Conservation (phyloP, 345 rosid genomes). For the Draba incana region DNA sequence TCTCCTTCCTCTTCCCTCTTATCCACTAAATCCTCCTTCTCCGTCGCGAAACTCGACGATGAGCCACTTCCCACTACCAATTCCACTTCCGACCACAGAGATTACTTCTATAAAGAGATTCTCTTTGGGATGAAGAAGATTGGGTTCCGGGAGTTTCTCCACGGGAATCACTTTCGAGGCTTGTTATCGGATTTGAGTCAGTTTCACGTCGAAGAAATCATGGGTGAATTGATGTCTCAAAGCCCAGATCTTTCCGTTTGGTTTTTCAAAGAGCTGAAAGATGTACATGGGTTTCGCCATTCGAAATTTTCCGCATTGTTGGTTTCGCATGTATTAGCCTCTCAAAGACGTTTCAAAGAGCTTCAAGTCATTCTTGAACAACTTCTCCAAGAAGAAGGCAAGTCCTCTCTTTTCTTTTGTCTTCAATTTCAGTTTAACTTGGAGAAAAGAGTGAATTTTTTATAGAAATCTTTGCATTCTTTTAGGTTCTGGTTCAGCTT, state of each 20-base stretch:
- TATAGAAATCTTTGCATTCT: constrained; percentile 40
- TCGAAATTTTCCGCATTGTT: constrained; percentile 53
- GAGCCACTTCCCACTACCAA: constrained; percentile 17
- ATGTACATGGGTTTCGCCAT: constrained; percentile 58
- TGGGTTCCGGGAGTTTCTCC: constrained; percentile 52
- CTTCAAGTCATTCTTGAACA: constrained; percentile 53
- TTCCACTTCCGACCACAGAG: constrained; percentile 12
- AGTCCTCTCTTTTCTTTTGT: constrained; percentile 1
- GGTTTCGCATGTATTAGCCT: constrained; percentile 61
- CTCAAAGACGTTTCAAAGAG: constrained; percentile 54
- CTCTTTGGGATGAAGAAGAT: constrained; percentile 48
- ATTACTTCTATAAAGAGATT: constrained; percentile 47
- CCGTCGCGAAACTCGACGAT: constrained; percentile 47
- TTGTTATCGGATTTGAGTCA: constrained; percentile 47
- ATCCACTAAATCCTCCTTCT: constrained; percentile 43
- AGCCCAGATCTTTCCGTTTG: constrained; percentile 52
- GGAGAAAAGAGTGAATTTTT: constrained; percentile 7
- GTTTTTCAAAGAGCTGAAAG: constrained; percentile 60
- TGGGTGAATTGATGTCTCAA: constrained; percentile 48
- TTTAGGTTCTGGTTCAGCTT: constrained; percentile 74
- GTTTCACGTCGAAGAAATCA: constrained; percentile 53
- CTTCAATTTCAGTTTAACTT: not conserved
- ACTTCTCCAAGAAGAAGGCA: constrained; percentile 66
- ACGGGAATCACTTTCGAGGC: constrained; percentile 44
- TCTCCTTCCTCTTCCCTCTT: constrained; percentile 40